A percentile compares a stretch with the other conserved stretches of the same genome.
Evolutionary conservation across 192 early-diverging fungal genomes (phyloP).

Genomic region (Geranomyces michiganensis): DNA sequence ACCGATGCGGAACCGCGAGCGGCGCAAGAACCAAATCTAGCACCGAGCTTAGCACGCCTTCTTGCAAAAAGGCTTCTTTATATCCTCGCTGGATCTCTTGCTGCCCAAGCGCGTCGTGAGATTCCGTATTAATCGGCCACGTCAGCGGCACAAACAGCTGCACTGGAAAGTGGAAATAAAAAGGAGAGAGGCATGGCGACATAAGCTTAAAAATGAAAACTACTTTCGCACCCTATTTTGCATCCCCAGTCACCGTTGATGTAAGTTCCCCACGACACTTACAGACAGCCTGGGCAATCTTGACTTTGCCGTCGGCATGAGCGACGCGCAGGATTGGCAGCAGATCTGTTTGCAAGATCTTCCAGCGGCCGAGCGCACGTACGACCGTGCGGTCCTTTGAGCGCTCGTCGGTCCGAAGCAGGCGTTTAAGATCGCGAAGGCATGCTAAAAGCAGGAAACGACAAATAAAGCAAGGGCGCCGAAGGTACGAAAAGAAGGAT

Average conservation of each 20-base stretch:
- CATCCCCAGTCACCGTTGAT: too few species aligned
- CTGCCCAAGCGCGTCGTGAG: constrained; percentile 39
- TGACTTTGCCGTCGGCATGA: constrained; percentile 22
- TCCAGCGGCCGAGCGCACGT: constrained; percentile 71
- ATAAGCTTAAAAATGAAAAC: too few species aligned
- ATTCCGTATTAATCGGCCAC: constrained; percentile 72
- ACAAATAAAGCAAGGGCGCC: too few species aligned
- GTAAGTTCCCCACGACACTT: background rate
- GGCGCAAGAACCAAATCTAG: constrained; percentile 55
- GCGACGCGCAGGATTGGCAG: constrained; percentile 29
- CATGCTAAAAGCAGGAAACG: constrained; percentile 56
- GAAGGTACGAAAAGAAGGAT: too few species aligned
- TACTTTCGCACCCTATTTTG: too few species aligned
- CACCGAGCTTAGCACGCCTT: constrained; percentile 56
- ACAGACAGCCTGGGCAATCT: constrained; percentile 33
- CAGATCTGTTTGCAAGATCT: constrained; percentile 75
- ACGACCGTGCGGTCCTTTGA: constrained; percentile 61
- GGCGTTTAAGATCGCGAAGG: constrained; percentile 84
- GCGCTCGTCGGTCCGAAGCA: constrained; percentile 76
- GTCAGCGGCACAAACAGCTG: constrained; percentile 90
- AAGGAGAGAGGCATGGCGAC: too few species aligned
- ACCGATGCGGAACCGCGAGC: constrained; percentile 52
- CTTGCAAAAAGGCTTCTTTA: constrained; percentile 70
- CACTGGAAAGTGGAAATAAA: too few species aligned
- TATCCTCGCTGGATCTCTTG: constrained; percentile 64